Percentiles rank a stretch among this genome's conserved stretches.
These are phyloP conservation scores for Priceomyces melissophilus DNA, from an alignment of 805 yeast species.

Conservation along the genomic window DNA sequence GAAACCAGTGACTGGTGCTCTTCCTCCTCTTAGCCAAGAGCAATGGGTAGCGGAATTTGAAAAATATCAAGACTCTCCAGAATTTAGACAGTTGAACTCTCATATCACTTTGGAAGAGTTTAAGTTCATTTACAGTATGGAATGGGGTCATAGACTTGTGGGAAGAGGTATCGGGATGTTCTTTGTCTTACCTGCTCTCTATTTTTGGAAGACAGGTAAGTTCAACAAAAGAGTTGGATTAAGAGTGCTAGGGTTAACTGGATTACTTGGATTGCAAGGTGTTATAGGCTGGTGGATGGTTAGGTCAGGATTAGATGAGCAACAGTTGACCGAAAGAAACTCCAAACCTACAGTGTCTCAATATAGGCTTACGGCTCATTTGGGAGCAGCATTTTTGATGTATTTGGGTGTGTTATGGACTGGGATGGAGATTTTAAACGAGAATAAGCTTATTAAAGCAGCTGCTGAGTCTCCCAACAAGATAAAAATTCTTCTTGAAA, in stretches of 20 bases:
- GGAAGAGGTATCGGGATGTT: constrained; percentile 88
- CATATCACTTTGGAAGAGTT: constrained; percentile 88
- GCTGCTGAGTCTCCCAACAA: constrained; percentile 46
- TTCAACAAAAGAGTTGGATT: constrained; percentile 66
- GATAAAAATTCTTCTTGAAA: constrained; percentile 52
- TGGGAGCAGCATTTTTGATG: constrained; percentile 86
- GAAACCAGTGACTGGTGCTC: constrained; percentile 94
- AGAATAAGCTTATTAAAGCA: constrained; percentile 57
- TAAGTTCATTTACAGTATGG: constrained; percentile 94
- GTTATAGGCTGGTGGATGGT: constrained; percentile 99
- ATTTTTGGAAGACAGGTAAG: constrained; percentile 64
- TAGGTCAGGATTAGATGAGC: constrained; percentile 84
- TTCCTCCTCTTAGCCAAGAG: constrained; percentile 78
- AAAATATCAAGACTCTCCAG: constrained; percentile 84
- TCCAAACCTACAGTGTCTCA: constrained; percentile 98
- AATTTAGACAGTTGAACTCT: constrained; percentile 82
- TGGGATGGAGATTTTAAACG: constrained; percentile 79
- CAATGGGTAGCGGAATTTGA: constrained; percentile 87
- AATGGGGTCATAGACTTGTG: constrained; percentile 92
- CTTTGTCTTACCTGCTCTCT: constrained; percentile 80
- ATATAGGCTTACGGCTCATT: constrained; percentile 88
- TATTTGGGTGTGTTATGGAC: constrained; percentile 90
- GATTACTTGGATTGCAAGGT: constrained; percentile 87
- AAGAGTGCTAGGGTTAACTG: constrained; percentile 69
- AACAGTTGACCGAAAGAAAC: constrained; percentile 70